phyloP scores from a whole-genome alignment of 2,329 filamentous ascomycete genomes.

The Trichoderma atroviride region DNA sequence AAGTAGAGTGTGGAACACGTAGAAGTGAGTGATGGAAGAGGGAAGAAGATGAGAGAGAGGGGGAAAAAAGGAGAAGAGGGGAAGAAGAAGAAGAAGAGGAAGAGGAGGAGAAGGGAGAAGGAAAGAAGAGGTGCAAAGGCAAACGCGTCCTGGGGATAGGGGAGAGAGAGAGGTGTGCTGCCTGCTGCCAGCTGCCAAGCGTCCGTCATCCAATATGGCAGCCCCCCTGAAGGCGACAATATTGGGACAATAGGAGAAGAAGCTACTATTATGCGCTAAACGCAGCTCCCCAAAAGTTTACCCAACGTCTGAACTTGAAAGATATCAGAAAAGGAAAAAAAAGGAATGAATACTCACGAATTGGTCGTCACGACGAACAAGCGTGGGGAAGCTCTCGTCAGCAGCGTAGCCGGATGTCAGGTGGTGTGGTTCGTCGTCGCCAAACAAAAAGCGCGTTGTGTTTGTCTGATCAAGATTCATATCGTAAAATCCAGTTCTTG shows the following conservation, averaged over 20 bases:
- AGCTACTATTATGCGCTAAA: neutral
- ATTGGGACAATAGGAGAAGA: neutral
- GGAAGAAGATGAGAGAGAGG: neutral
- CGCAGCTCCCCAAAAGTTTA: neutral
- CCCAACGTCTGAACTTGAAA: neutral
- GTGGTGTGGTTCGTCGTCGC: slow-evolving; percentile 70
- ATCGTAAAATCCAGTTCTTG: slow-evolving; percentile 68
- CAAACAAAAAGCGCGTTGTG: slow-evolving; percentile 83
- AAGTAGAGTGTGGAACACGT: neutral
- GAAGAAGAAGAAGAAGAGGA: neutral
- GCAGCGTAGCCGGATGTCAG: slow-evolving; percentile 56
- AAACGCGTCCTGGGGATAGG: neutral
- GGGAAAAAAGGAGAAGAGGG: neutral
- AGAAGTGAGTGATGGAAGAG: neutral
- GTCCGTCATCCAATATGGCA: neutral
- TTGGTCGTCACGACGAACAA: slow-evolving; percentile 66
- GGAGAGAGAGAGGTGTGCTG: neutral
- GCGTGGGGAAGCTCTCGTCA: slow-evolving; percentile 85
- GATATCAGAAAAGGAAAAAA: neutral
- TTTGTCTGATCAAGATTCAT: slow-evolving; percentile 79
- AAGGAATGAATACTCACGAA: slow-evolving; percentile 50
- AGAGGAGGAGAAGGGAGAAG: neutral
- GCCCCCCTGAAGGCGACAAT: neutral
- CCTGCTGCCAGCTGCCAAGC: slow-evolving; percentile 6
- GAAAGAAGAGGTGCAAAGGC: neutral